Evolutionary conservation across 495 filamentous ascomycete genomes (phyloP).

Genomic region (Letharia columbiana): DNA sequence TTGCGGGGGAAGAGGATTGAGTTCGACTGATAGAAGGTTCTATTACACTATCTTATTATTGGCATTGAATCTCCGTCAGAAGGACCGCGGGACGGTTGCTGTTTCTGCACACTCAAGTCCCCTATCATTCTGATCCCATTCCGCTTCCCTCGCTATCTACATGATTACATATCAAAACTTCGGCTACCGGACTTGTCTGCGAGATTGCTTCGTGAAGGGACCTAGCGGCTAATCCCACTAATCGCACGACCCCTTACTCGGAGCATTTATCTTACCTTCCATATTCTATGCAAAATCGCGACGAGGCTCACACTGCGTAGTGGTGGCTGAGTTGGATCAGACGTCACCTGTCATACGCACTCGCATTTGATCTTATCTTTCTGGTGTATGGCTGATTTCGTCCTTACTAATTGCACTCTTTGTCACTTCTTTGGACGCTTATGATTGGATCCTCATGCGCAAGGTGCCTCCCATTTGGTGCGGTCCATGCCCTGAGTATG

Average conservation of each 20-base stretch:
- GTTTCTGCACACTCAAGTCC: neutral
- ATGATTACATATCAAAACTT: neutral
- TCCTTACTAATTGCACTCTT: neutral
- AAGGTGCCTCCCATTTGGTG: neutral
- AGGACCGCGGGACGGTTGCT: neutral
- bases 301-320: neutral
- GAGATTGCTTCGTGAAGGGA: neutral
- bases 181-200: neutral
- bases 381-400: neutral
- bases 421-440: neutral
- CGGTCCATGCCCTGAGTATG: neutral
- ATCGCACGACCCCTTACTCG: neutral
- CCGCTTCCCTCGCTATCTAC: neutral
- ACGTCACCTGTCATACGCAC: neutral
- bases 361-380: neutral
- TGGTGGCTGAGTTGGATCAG: neutral
- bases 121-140: neutral
- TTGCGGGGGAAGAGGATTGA: constrained; percentile 57
- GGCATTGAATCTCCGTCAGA: neutral
- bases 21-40: constrained; percentile 33
- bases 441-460: neutral
- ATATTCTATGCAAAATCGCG: neutral
- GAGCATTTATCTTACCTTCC: neutral
- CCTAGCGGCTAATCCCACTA: neutral
- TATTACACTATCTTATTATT: neutral